Evolutionary conservation across 2,329 filamentous ascomycete species (phyloP), one percentile per base, ranked within the genome.

Genomic region (Rutstroemia sp.): DNA sequence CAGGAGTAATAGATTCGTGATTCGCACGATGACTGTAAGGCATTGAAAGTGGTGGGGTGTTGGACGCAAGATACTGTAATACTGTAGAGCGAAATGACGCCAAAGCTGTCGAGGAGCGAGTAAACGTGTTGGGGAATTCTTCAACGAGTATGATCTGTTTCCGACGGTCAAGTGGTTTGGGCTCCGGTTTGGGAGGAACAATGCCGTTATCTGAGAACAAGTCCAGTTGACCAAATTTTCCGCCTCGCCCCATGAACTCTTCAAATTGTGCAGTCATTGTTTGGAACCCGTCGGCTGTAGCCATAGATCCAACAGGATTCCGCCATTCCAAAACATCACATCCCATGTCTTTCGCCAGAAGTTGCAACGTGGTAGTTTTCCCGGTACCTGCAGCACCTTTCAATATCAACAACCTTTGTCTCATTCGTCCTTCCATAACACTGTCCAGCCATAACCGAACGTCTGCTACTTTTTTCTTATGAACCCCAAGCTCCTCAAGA

Each of bases 401-500:
- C 45, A 99, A 76, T 27, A 99, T 78, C 57, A 96, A 78, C 57
- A 96, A 69, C 58, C 88, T 81, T 75, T 95, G 84, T 58, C 81
- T 76, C 70, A 81, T 72, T 39, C 76, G 75, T 16, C 89, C 88
- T 25, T 72, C 70, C 60, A 90, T 80, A 17, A 90, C 88, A 67
- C 86, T 82, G 45, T 88, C 82, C 36, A 99, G 74, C 92, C 94
- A 97, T 57, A 74, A 78, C 57, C 84, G 82, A 47, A 97, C 92
- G 72, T 97, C 92, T 2, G 82, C 74, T 5, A 97, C 88, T 71
- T 99, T 99, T 65, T 83, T 94, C 75, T 95, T 96, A 71, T 99
- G 92, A 17, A 99, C 92, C 0, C 88, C 92, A 47, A 99, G 76
- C 72, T 97, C 92, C 16, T 91, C 84, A 12, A 96, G 70, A 63